These are phyloP conservation scores for Phaeosphaeria sp. DNA, from an alignment of 2,329 filamentous ascomycete species.

Conservation along the genomic window DNA sequence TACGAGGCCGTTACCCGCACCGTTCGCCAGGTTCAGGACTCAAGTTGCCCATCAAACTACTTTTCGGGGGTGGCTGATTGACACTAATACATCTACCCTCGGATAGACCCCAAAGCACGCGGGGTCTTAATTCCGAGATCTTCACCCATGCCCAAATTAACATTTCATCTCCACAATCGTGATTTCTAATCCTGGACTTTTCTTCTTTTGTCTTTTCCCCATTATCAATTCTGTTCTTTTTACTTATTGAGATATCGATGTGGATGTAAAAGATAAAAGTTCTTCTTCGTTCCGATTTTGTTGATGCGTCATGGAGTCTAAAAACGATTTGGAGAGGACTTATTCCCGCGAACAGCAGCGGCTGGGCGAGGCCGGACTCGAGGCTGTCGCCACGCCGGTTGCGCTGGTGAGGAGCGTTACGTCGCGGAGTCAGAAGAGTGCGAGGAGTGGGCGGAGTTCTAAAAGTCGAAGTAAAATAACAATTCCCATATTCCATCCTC, in stretches of 20 bases:
- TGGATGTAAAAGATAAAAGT: not conserved
- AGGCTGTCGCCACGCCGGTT: slow-evolving; percentile 34
- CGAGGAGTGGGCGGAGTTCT: slow-evolving; percentile 14
- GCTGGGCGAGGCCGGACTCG: slow-evolving; percentile 26
- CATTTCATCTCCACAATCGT: not conserved
- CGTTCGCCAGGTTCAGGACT: no score
- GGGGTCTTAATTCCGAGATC: not conserved
- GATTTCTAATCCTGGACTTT: not conserved
- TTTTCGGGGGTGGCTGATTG: not conserved
- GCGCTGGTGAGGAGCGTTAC: slow-evolving; percentile 37
- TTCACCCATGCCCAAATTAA: not conserved
- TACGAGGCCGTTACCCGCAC: not conserved
- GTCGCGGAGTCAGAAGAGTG: slow-evolving; percentile 21
- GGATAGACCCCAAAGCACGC: not conserved
- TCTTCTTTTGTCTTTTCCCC: no score
- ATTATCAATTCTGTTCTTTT: no score
- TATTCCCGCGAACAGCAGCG: slow-evolving; percentile 44
- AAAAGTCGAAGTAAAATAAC: slow-evolving; percentile 17
- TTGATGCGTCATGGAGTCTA: slow-evolving; percentile 22
- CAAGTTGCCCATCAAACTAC: not conserved
- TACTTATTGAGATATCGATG: no score
- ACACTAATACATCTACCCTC: not conserved
- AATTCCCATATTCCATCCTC: not conserved
- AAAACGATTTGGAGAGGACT: slow-evolving; percentile 39
- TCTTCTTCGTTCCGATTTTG: not conserved